Evolutionary conservation across 805 yeast genomes (phyloP), one percentile per base, ranked within the genome.

Genomic region (Kazachstania africana): DNA sequence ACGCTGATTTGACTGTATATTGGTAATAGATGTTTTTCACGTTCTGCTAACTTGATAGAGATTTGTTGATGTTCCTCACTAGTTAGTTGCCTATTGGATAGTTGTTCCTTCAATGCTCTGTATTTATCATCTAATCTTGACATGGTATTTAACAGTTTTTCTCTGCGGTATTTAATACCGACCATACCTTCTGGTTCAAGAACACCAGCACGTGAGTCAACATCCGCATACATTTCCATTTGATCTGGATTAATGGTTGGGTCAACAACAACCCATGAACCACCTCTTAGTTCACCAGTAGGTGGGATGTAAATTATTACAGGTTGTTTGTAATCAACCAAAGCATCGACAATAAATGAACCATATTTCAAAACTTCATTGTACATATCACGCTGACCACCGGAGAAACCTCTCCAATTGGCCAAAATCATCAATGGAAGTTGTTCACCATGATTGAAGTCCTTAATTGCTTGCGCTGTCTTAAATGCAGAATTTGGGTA

Each of bases 341-440:
- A 70, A 10, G 98, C 96, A 57, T 91, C 99, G 42, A 91, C 99
- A 62, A 91, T 91, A 60, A 70, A 84, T 3, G 97, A 76, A 56
- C 99, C 99, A 56, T 82, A 91, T 62, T 91, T 91, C 65, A 91
- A 76, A 27, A 91, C 94, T 66, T 91, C 99, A 52, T 87, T 84
- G 71, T 80, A 93, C 99, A 91, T 91, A 62, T 91, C 99, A 57
- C 96, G 82, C 69, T 91, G 99, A 59, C 99, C 98, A 68, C 99
- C 98, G 45, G 96, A 84, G 76, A 91, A 91, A 53, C 99, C 99
- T 76, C 99, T 82, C 99, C 99, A 91, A 73, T 91, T 91, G 37
- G 98, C 98, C 47, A 91, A 66, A 44, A 91, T 84, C 94, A 91
- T 82, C 60, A 91, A 69, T 42, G 99, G 99, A 53, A 91, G 70